These are phyloP conservation scores for Paramecium primaurelia DNA, from an alignment of 73 alveolate genomes.

Conservation along the genomic window DNA sequence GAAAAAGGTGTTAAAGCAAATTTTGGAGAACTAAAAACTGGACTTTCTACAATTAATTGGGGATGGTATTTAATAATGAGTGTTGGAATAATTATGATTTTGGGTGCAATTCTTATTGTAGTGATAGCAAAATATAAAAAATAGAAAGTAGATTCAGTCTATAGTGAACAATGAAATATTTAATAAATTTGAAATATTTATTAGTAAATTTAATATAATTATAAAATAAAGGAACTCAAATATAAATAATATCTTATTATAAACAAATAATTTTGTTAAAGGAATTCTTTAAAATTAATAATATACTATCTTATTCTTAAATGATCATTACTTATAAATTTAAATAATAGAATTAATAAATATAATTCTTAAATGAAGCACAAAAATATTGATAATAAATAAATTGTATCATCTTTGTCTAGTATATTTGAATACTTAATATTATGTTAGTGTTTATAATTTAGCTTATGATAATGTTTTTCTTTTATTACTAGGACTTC, in stretches of 20 bases:
- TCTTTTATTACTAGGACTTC: background rate
- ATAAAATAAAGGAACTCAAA: too few relatives aligned
- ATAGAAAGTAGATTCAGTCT: background rate
- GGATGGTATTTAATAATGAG: slow-evolving; percentile 41
- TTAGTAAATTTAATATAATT: background rate
- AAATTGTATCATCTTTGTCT: background rate
- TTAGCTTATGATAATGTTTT: background rate
- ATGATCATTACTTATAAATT: too few relatives aligned
- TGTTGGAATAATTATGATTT: background rate
- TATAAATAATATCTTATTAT: too few relatives aligned
- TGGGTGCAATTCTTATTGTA: background rate
- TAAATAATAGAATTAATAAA: background rate
- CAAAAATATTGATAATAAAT: background rate
- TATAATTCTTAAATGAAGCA: background rate
- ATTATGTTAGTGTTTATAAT: background rate
- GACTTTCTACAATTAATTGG: background rate
- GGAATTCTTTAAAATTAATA: too few relatives aligned
- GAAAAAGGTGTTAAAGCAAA: background rate
- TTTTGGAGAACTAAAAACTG: background rate
- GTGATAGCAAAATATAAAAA: background rate
- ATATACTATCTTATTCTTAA: too few relatives aligned
- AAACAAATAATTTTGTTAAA: too few relatives aligned
- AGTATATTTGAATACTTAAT: background rate
- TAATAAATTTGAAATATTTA: background rate
- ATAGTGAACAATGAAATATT: background rate